Base-by-base conservation (phyloP, 176 grass and related monocot species). In the Triticum timopheevii region DNA sequence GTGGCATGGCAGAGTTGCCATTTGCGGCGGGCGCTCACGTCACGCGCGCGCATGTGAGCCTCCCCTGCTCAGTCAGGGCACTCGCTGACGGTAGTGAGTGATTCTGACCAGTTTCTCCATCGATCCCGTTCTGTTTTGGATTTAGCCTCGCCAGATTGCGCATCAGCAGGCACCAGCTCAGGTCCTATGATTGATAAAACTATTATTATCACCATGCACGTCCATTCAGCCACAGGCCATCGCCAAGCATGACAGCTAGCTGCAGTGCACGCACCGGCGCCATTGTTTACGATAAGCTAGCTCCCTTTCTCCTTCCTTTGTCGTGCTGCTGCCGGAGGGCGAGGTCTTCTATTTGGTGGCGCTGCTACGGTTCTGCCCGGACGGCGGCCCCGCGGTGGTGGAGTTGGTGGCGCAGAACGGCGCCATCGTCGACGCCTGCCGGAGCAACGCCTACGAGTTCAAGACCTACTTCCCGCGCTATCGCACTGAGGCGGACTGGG, bases 331-430 rank as follows among this genome's bases (percentile, higher is more conserved):
- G 19, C 94, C 94, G 45, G 87, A 94, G 9, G 85, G 89, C 71
- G 89, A 93, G 72, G 54, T 99, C 50, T 99, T 99, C 87, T 99
- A 99, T 83, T 89, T 99, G 62, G 97, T 99, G 72, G 97, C 97
- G 68, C 89, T 99, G 78, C 94, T 99, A 7, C 84, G 97, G 0
- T 96, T 96, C 88, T 89, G 89, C 90, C 83, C 49, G 49, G 73
- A 19, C 76, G 89, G 86, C 8, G 89, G 92, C 1, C 87, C 87
- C 22, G 76, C 86, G 24, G 77, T 86, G 42, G 89, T 86, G 36
- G 89, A 80, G 25, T 74, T 94, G 65, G 90, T 94, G 85, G 90
- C 85, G 36, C 90, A 96, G 92, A 99, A 99, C 92, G 24, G 20
- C 6, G 72, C 88, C 15, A 89, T 99, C 80, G 38, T 99, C 0